Percentiles rank a stretch among this genome's conserved stretches.
Evolutionary conservation across 2,329 filamentous ascomycete species (phyloP).

Genomic region (Monilinia fructicola): DNA sequence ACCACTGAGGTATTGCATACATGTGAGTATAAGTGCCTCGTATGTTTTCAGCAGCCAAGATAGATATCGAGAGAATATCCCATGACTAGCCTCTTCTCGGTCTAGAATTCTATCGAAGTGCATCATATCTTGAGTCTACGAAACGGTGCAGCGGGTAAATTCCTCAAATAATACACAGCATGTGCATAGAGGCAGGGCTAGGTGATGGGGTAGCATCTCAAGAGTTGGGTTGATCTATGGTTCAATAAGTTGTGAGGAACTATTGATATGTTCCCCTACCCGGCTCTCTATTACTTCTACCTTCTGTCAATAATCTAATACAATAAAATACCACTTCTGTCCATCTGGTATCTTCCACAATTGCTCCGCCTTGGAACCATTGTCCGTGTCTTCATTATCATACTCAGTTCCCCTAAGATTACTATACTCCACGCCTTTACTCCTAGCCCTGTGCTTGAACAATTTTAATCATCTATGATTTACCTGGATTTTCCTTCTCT

Average conservation of each 20-base stretch:
- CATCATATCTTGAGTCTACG: neutral
- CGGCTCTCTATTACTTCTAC: neutral
- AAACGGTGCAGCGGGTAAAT: neutral
- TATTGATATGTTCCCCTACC: neutral
- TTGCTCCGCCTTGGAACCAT: neutral
- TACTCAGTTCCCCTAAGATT: neutral
- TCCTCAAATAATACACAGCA: neutral
- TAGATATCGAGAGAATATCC: neutral
- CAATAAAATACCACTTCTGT: neutral
- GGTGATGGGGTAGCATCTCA: neutral
- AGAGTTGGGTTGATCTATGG: too few species aligned
- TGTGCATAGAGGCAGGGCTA: too few species aligned
- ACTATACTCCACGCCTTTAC: neutral
- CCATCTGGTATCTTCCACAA: neutral
- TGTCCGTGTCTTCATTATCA: neutral
- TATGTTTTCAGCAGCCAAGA: neutral
- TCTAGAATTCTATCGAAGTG: neutral
- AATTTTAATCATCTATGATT: neutral
- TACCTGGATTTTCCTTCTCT: neutral
- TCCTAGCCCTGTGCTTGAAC: neutral
- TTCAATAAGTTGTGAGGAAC: neutral
- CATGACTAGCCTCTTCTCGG: neutral
- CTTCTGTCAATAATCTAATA: neutral
- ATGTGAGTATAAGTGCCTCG: neutral
- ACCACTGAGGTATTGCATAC: neutral